phyloP scores from a whole-genome alignment of 768 basidiomycete species.

The Mycena albidolilacea region DNA sequence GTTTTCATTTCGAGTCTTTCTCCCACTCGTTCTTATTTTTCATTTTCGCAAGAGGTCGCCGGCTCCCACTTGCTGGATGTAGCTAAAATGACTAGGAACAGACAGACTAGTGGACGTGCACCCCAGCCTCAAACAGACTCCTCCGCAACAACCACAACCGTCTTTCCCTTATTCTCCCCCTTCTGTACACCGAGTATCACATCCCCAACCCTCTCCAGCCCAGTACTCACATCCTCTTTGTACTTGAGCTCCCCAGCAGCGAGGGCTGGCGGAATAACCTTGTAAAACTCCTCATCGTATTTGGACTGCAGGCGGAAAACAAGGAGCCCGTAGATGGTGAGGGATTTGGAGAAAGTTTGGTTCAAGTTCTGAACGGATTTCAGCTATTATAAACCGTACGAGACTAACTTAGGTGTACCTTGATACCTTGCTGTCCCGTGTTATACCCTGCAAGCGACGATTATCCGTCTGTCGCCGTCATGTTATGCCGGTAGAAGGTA shows the following conservation, averaged over 20 bases:
- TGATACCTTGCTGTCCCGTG: background rate
- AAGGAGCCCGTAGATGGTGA: background rate
- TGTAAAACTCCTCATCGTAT: background rate
- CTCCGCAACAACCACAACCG: background rate
- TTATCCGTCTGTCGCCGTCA: too few species aligned
- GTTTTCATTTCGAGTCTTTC: too few species aligned
- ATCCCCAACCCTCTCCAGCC: background rate
- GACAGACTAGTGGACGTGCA: too few species aligned
- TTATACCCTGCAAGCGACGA: slow-evolving; percentile 1
- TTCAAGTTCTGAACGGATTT: background rate
- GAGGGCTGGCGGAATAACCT: background rate
- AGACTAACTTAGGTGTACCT: background rate
- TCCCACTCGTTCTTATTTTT: too few species aligned
- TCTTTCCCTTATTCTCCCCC: background rate
- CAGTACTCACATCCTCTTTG: background rate
- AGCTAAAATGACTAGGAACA: too few species aligned
- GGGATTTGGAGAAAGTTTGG: background rate
- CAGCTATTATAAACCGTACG: too few species aligned
- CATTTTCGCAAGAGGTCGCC: too few species aligned
- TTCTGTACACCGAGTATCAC: background rate
- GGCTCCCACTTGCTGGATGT: too few species aligned
- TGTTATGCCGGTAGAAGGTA: too few species aligned
- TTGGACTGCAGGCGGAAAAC: background rate
- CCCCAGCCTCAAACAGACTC: too few species aligned
- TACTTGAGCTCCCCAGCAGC: background rate